Evolutionary conservation across 2,329 filamentous ascomycete species (phyloP), one percentile per base, ranked within the genome.

Genomic region (Fusarium hainanense): DNA sequence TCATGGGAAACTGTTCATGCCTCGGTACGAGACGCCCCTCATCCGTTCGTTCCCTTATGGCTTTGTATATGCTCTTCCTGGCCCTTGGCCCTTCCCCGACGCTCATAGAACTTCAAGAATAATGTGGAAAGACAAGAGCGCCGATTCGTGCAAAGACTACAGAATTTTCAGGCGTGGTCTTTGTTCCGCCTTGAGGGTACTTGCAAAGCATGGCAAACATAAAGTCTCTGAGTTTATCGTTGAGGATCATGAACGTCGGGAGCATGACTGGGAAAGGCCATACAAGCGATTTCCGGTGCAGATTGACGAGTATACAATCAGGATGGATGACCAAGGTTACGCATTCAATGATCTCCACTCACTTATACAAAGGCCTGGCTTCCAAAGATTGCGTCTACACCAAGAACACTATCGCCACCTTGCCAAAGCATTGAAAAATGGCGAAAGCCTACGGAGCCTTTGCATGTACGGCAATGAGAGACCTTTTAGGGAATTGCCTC

Each of bases 11-110:
- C 52, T 79, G 1, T 77, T 79, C 28, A 58, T 66, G 3, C 81
- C 81, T 1, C 44, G 78, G 0, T 83, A 83, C 44, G 68, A 81
- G 20, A 83, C 82, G 0, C 82, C 82, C 2, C 81, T 80, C 70
- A 80, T 82, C 30, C 80, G 81, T 8, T 75, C 77, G 4, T 77
- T 84, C 14, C 80, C 81, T 0, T 51, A 57, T 4, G 78, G 79
- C 5, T 82, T 84, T 46, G 77, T 78, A 32, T 82, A 83, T 58
- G 3, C 34, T 7, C 18, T 12, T 12, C 34, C 34, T 4, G 3
- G 3, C 79, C 79, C 6, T 72, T 79, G 21, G 76, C 77, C 3
- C 70, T 73, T 18, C 75, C 32, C 10, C 8, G 18, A 37, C 1
- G 9, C 4, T 4, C 4, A 5, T 4, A 2, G 2, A 3, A 3